Conservation (phyloP, 352 stramenopile genomes). For the Aphanomyces invadans region DNA sequence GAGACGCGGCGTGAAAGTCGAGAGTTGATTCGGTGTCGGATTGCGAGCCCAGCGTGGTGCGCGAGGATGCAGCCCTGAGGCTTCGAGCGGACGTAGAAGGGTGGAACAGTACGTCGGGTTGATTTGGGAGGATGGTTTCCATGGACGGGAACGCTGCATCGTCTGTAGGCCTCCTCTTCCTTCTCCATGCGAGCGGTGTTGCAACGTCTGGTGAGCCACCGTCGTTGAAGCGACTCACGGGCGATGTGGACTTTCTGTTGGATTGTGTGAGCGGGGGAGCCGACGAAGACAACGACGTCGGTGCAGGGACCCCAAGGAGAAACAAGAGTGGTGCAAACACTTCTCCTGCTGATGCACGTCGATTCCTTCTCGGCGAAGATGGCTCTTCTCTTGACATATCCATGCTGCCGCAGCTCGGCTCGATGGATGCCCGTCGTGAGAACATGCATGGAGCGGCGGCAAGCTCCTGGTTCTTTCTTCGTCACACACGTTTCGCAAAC, state of each 20-base stretch:
- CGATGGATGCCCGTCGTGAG: constrained; percentile 1
- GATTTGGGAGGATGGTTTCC: background rate
- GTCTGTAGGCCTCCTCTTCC: background rate
- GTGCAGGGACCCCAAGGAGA: background rate
- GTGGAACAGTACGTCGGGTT: background rate
- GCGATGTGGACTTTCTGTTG: background rate
- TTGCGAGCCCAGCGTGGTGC: background rate
- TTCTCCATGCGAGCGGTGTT: background rate
- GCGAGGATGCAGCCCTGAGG: background rate
- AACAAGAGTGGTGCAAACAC: constrained; percentile 1
- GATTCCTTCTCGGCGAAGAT: background rate
- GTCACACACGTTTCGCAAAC: background rate
- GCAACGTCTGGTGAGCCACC: background rate
- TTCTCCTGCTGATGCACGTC: background rate
- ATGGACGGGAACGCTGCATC: background rate
- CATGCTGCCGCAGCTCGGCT: too few relatives aligned
- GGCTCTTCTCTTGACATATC: background rate
- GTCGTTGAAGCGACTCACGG: background rate
- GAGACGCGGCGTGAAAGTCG: background rate
- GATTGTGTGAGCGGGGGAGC: background rate
- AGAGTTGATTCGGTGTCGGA: background rate
- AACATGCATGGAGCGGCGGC: background rate
- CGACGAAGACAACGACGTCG: background rate
- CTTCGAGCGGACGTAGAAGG: background rate
- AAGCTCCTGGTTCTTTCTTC: background rate